Evolutionary conservation across 768 basidiomycete species (phyloP), one percentile per base, ranked within the genome.

Genomic region (Rhodosporidiobolus sp.): DNA sequence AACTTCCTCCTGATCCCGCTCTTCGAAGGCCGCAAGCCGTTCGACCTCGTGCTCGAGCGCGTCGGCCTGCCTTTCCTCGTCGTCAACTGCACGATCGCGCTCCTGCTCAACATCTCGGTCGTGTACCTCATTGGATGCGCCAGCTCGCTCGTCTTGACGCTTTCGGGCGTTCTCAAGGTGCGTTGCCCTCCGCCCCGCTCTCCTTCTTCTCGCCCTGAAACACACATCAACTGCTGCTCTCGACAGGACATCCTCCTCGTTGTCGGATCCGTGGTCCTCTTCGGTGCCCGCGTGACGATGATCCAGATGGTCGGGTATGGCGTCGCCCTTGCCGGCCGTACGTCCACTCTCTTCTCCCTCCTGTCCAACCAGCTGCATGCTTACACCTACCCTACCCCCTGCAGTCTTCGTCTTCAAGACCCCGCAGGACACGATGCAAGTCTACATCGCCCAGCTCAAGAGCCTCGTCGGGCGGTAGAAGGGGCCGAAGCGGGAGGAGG

Each of bases 11-110:
- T 95, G 74, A 81, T 98, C 24, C 92, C 93, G 9, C 90, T 96
- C 83, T 94, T 92, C 0, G 95, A 98, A 80, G 93, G 95, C 4
- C 82, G 91, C n/a, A 88, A 85, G 16, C 95, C 95, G 0, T 91
- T 98, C 83, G 86, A 87, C 74, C 35, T 69, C 30, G 88, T 88
- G 62, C 83, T 92, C 52, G 81, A 77, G 24, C 69, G 74, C 38
- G 81, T 91, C 56, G 90, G 92, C 26, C 87, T 89, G 26, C 77
- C 85, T 22, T 83, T 95, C 72, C 84, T 97, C 63, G 8, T 95
- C 69, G 85, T 88, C 77, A 99, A 99, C 79, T 95, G 94, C 56
- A 67, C 61, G 35, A 69, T 76, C 60, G 78, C 78, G 8, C 69
- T 78, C n/a, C 52, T 65, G 16, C 65, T 78, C 35, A 78, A 78